Percentiles rank a stretch among this genome's conserved stretches.
These are phyloP conservation scores for Bisporella sp. DNA, from an alignment of 2,329 filamentous ascomycete genomes.

Conservation along the genomic window DNA sequence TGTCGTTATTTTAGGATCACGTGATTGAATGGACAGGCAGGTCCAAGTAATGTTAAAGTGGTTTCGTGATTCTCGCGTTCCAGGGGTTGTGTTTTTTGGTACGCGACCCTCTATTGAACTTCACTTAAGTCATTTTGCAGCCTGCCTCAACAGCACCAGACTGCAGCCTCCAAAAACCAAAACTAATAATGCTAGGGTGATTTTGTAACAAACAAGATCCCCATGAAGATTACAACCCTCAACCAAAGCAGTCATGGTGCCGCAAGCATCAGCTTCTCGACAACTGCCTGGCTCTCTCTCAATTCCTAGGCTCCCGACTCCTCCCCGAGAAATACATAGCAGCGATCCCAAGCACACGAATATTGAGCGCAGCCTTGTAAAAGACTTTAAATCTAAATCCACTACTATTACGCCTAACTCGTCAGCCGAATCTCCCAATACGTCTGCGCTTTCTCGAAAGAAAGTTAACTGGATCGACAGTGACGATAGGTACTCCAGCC, in stretches of 20 bases:
- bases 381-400: constrained; percentile 7
- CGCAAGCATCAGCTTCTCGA: constrained; percentile 13
- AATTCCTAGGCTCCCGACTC: constrained; percentile 57
- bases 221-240: too few species aligned
- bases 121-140: too few species aligned
- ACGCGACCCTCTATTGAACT: too few species aligned
- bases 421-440: constrained; percentile 27
- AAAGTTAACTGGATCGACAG: constrained; percentile 60
- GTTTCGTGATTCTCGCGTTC: too few species aligned
- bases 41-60: too few species aligned
- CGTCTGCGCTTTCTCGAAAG: constrained; percentile 25
- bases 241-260: constrained; percentile 24
- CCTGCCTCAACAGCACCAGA: too few species aligned
- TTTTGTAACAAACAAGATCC: too few species aligned
- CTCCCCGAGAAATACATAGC: constrained; percentile 40
- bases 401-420: constrained; percentile 21
- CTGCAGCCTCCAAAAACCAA: too few species aligned
- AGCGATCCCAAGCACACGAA: constrained; percentile 28
- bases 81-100: too few species aligned
- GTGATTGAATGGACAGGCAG: too few species aligned
- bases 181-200: too few species aligned
- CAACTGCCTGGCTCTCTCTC: constrained; percentile 46
- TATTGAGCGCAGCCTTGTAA: constrained; percentile 3
- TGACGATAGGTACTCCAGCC: constrained; percentile 43
- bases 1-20: too few species aligned